Base-by-base conservation (phyloP, 2,329 filamentous ascomycete species). In the Bisporella sp. region DNA sequence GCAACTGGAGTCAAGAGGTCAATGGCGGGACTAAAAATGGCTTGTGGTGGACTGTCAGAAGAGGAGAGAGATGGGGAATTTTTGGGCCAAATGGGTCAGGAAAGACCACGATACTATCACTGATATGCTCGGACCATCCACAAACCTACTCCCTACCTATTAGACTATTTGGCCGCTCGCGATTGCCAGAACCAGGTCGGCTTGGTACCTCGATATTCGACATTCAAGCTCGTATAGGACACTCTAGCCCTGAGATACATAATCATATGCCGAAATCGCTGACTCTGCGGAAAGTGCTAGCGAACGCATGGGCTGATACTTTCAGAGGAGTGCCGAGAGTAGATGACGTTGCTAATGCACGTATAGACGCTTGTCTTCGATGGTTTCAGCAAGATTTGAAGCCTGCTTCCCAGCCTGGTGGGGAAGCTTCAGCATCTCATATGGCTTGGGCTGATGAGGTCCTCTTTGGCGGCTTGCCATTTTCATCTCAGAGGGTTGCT, bases 61-160 rank as follows among this genome's bases (percentile, higher is more conserved):
- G 85, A 47, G 91, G 92, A 29, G 83, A 96, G 65, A 82, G 91
- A 55, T 96, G 90, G 87, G 92, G 88, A 3, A 79, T 97, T 13
- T 93, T 99, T 63, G 93, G 93, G 0, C 86, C 91, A 32, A 97
- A 99, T 60, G 93, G 87, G 9, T 96, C 89, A 1, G 93, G 93
- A 13, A 99, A 99, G 72, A 99, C 93, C 0, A 99, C 93, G 0
- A 77, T 99, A 39, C 79, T 97, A 31, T 93, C 90, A 5, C 76
- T 99, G 5, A 87, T 99, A 52, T 95, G 89, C 53, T 97, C 92
- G 1, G 93, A 99, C 63, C 93, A 99, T 61, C 93, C 93, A 0
- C 92, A 97, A 67, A 84, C 91, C 0, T 99, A 97, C 66, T 89
- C 88, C 0, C 79, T 91, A 29, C 91, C 92, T 0, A 85, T 99